Evolutionary conservation across 1,284 basidiomycete genomes (phyloP), one percentile per base, ranked within the genome.

Genomic region (Hemileia vastatrix): DNA sequence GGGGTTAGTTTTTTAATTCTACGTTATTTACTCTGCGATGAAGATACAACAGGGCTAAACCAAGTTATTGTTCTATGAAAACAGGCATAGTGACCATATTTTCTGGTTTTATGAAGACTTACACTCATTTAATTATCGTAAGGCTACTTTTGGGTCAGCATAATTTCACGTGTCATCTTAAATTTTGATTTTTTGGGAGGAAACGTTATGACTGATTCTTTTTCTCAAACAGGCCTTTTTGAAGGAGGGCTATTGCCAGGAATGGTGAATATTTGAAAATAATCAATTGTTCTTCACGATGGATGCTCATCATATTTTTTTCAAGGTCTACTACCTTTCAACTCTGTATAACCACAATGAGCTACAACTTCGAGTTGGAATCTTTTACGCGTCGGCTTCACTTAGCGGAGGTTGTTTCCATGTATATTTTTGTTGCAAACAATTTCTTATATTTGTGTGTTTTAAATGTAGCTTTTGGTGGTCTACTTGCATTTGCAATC

Each of bases 401-500:
- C 31, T 54, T 13, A 61, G 59, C 54, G 59, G 59, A n/a, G n/a
- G n/a, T n/a, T n/a, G n/a, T n/a, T n/a, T n/a, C n/a, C n/a, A n/a
- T n/a, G n/a, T n/a, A n/a, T n/a, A n/a, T n/a, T n/a, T n/a, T n/a
- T n/a, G n/a, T n/a, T n/a, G n/a, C n/a, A n/a, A n/a, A n/a, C n/a
- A n/a, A n/a, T n/a, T n/a, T n/a, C n/a, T n/a, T n/a, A n/a, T n/a
- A n/a, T n/a, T n/a, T n/a, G n/a, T n/a, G n/a, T n/a, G n/a, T n/a
- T n/a, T n/a, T n/a, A n/a, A n/a, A n/a, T 40, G 54, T 40, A 27
- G 61, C 60, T 27, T 65, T 63, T 53, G 59, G 60, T 33, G 64
- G 64, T n/a, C 56, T 65, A 27, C 33, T 65, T 9, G 64, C 64
- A 21, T 63, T 51, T 40, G 47, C 43, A 13, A 62, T 65, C 27